Percentiles rank a stretch among this genome's conserved stretches.
Conservation (phyloP, 495 filamentous ascomycete species). For the Parachaetomium inaequale region DNA sequence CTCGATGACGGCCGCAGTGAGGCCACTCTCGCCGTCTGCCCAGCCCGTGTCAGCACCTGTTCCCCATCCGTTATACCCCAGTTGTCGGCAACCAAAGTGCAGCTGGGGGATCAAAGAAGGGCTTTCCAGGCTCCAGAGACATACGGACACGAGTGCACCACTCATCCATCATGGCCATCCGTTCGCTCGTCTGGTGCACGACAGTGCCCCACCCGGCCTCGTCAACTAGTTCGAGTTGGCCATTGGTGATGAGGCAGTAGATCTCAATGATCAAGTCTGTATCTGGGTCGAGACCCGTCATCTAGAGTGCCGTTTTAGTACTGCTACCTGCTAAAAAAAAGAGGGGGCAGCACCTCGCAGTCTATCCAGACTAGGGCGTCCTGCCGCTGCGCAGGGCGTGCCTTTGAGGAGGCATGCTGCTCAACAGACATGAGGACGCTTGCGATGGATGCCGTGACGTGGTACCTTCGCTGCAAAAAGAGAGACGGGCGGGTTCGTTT, state of each 20-base stretch:
- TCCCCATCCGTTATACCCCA: not conserved
- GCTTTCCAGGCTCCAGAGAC: not conserved
- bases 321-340: not conserved
- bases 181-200: constrained; percentile 67
- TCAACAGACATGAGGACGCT: not conserved
- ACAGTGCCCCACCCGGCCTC: constrained; percentile 72
- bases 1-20: constrained; percentile 69
- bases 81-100: not conserved
- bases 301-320: constrained; percentile 49
- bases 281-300: constrained; percentile 84
- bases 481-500: no score
- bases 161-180: constrained; percentile 70
- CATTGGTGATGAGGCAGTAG: constrained; percentile 87
- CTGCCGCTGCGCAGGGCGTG: not conserved
- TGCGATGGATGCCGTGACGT: no score
- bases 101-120: not conserved
- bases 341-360: constrained; percentile 62
- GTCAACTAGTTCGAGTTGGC: constrained; percentile 71
- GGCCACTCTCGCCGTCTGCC: constrained; percentile 63
- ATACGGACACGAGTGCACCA: constrained; percentile 50
- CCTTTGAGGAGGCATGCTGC: not conserved
- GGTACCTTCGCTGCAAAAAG: no score
- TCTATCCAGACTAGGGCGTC: constrained; percentile 81
- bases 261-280: constrained; percentile 86
- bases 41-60: constrained; percentile 19